Conservation (phyloP, 2,329 filamentous ascomycete species). For the Botrytis fragariae region DNA sequence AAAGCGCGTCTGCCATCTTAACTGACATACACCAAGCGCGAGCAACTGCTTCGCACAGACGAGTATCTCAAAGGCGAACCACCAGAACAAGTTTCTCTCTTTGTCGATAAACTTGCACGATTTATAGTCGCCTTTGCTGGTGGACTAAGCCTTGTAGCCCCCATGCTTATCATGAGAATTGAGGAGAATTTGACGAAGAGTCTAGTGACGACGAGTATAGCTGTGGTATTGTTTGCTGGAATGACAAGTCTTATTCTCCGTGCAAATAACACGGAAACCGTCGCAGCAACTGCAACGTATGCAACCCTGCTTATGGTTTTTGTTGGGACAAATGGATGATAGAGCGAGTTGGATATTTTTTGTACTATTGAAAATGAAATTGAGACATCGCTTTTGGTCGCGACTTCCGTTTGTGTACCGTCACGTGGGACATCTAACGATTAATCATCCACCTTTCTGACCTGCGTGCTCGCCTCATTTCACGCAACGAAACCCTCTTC, state of each 20-base stretch:
- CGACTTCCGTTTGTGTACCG: background rate
- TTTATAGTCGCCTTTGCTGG: background rate
- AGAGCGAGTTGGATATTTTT: background rate
- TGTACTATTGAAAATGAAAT: background rate
- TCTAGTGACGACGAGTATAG: background rate
- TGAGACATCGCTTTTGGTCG: background rate
- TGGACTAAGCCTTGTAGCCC: background rate
- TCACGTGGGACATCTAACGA: background rate
- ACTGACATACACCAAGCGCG: background rate
- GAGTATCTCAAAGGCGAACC: background rate
- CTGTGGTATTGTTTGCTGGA: background rate
- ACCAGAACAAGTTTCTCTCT: background rate
- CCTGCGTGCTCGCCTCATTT: background rate
- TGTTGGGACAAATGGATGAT: background rate
- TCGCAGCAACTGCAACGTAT: background rate
- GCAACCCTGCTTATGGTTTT: background rate
- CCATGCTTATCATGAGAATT: background rate
- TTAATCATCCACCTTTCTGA: background rate
- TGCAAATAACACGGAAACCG: background rate
- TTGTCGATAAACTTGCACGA: background rate
- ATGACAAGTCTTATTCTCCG: background rate
- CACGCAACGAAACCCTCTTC: background rate
- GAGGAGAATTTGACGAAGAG: constrained; percentile 4
- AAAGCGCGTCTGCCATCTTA: background rate
- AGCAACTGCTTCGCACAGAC: background rate